These are phyloP conservation scores for Hamamelis virginiana DNA, from an alignment of 164 flowering plant genomes.

Conservation along the genomic window DNA sequence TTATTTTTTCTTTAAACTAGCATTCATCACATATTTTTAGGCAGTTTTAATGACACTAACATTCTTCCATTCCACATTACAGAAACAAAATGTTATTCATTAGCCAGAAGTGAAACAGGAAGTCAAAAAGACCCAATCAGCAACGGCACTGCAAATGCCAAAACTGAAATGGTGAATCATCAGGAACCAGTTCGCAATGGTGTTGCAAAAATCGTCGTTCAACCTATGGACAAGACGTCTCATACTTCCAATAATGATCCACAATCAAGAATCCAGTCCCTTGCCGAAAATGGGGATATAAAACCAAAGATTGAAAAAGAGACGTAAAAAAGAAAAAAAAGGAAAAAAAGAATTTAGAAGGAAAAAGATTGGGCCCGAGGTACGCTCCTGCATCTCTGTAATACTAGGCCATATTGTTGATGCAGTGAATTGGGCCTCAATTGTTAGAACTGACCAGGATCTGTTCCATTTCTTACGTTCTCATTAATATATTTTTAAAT, in stretches of 20 bases:
- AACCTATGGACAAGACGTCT: conserved; percentile 26
- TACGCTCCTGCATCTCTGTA: conserved; percentile 28
- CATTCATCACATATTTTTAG: too few species aligned
- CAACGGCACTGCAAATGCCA: conserved; percentile 28
- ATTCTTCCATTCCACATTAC: conserved; percentile 16
- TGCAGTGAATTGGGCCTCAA: conserved; percentile 19
- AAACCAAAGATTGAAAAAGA: conserved; percentile 39
- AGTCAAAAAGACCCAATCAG: conserved; percentile 21
- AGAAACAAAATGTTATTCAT: conserved; percentile 60
- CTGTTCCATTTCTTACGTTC: conserved; percentile 16
- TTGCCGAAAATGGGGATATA: conserved; percentile 40
- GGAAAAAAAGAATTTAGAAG: conserved; percentile 9
- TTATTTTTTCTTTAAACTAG: background rate
- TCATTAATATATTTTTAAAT: conserved; percentile 8
- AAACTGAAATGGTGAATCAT: conserved; percentile 29
- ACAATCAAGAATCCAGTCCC: conserved; percentile 28
- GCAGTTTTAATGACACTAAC: background rate
- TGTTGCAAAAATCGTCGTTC: conserved; percentile 24
- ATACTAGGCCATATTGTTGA: conserved; percentile 12
- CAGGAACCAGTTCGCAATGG: conserved; percentile 44
- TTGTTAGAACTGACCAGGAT: conserved; percentile 22
- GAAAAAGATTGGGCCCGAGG: conserved; percentile 14
- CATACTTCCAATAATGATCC: conserved; percentile 29
- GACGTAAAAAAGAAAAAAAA: conserved; percentile 27
- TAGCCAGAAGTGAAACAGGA: conserved; percentile 43